Percentiles rank a stretch among this genome's conserved stretches.
These are phyloP conservation scores for Clarireedia hainanense DNA, from an alignment of 2,329 filamentous ascomycete species.

Conservation along the genomic window DNA sequence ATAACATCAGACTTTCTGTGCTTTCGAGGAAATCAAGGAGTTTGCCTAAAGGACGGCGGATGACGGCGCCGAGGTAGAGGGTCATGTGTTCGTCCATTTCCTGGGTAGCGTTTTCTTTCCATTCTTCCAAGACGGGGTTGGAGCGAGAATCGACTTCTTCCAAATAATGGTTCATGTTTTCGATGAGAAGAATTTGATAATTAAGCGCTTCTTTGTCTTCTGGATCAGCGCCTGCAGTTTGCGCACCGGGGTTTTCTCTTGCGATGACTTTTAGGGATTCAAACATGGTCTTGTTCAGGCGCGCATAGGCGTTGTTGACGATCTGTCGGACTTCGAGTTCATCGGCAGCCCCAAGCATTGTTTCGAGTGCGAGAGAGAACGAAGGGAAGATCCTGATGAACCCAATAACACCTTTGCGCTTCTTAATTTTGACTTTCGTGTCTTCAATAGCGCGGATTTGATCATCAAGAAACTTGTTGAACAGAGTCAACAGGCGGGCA, in stretches of 20 bases:
- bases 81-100: conserved; percentile 83
- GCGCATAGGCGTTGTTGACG: conserved; percentile 80
- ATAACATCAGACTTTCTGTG: conserved; percentile 60
- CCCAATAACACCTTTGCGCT: conserved; percentile 90
- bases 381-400: conserved; percentile 91
- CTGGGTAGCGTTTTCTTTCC: conserved; percentile 67
- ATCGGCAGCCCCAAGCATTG: conserved; percentile 60
- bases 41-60: conserved; percentile 82
- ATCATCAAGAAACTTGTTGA: conserved; percentile 85
- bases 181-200: conserved; percentile 93
- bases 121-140: conserved; percentile 71
- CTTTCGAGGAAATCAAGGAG: conserved; percentile 88
- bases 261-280: conserved; percentile 95
- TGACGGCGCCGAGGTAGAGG: conserved; percentile 80
- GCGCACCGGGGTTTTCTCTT: conserved; percentile 50
- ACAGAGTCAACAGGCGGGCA: conserved; percentile 63
- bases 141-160: conserved; percentile 76
- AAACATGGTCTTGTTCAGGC: conserved; percentile 92
- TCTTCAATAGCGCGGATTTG: conserved; percentile 95
- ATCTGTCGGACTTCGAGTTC: conserved; percentile 63
- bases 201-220: conserved; percentile 97
- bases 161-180: conserved; percentile 97
- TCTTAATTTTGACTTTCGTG: conserved; percentile 98
- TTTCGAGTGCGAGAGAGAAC: conserved; percentile 77
- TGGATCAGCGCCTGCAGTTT: conserved; percentile 45